These are phyloP conservation scores for Penicillium fimorum DNA, from an alignment of 495 filamentous ascomycete genomes.

Conservation along the genomic window DNA sequence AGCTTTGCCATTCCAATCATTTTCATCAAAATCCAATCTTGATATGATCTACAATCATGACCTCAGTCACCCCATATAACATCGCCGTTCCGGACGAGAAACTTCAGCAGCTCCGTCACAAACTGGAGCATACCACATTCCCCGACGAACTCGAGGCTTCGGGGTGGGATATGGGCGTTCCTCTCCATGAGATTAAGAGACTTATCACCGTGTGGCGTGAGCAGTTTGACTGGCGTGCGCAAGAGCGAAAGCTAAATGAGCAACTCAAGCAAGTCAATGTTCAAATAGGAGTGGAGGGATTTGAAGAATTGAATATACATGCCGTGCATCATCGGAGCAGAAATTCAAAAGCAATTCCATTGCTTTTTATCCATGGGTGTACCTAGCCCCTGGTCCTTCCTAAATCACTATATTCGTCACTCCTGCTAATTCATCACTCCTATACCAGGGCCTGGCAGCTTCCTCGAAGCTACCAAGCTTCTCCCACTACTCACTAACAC, in stretches of 20 bases:
- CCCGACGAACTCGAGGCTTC: conserved; percentile 47
- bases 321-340: conserved; percentile 54
- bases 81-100: conserved; percentile 44
- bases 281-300: conserved; percentile 32
- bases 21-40: background rate
- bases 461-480: conserved; percentile 64
- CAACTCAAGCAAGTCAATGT: conserved; percentile 40
- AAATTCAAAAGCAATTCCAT: conserved; percentile 50
- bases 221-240: conserved; percentile 49
- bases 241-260: conserved; percentile 42
- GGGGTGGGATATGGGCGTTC: conserved; percentile 50
- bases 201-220: conserved; percentile 45
- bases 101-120: conserved; percentile 39
- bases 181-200: conserved; percentile 46
- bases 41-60: conserved; percentile 8
- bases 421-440: background rate
- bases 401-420: background rate
- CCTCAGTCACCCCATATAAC: conserved; percentile 28
- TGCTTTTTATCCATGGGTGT: conserved; percentile 65
- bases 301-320: conserved; percentile 46
- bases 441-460: conserved; percentile 62
- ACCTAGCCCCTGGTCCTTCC: conserved; percentile 4
- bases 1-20: background rate
- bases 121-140: conserved; percentile 42
- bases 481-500: conserved; percentile 54